Base-by-base conservation (phyloP, 2,329 filamentous ascomycete species). In the Fusarium sp. region DNA sequence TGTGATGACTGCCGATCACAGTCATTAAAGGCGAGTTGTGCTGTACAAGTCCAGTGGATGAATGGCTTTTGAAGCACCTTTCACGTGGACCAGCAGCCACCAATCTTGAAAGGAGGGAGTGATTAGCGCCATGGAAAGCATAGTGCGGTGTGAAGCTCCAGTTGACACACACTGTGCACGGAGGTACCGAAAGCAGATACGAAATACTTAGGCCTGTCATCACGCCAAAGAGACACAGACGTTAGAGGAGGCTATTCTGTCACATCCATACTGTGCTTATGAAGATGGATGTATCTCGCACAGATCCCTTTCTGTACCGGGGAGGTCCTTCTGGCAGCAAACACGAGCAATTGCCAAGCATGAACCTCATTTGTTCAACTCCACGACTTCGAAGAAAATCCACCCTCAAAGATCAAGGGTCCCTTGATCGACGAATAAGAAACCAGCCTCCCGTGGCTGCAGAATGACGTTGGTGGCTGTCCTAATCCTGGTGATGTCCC, bases 401-500 rank as follows among this genome's bases (percentile, higher is more conserved):
- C 47, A 57, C 38, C 38, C 21, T 43, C 23, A 32, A 26, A 11
- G 10, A 50, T 26, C 46, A 56, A 56, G 48, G 45, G 21, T 34
- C 11, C 28, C 67, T 36, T 26, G 55, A 49, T 58, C 52, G 36
- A 52, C 60, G 64, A 67, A 73, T 67, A 45, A 61, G 40, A 69
- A 54, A 48, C 49, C 39, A 49, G 68, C 68, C 57, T 57, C 62
- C 54, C 44, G 46, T 34, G 40, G 34, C 47, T 60, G n/a, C 53
- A 62, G n/a, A 70, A 65, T 74, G 72, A 74, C 72, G 72, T 74
- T 39, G 51, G 52, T 69, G 70, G 70, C 70, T 68, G 58, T 60
- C 55, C 53, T 46, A 38, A 51, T 38, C 45, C 48, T 10, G 49
- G 48, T 53, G 46, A 20, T 3, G 55, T 26, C 39, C 57, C 55